Conservation (phyloP, 208 protist species). For the Leishmania aethiopica region DNA sequence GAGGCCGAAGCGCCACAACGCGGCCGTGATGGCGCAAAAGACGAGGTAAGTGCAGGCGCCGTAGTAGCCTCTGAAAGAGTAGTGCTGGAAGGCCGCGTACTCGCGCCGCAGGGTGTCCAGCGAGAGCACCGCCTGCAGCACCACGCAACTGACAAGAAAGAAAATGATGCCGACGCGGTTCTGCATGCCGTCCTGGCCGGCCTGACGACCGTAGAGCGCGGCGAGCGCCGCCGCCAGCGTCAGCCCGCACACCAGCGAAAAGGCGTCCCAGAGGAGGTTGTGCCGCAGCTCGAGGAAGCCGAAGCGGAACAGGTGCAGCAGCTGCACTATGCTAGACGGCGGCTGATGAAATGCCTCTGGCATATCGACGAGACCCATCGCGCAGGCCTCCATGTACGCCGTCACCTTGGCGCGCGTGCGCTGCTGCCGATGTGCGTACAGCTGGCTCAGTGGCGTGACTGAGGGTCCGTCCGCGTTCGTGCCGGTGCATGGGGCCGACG, state of each 20-base stretch:
- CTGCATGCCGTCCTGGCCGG: constrained; percentile 56
- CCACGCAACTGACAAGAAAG: constrained; percentile 59
- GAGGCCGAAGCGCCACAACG: constrained; percentile 44
- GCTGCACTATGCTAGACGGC: constrained; percentile 37
- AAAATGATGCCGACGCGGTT: constrained; percentile 75
- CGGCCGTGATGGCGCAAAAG: constrained; percentile 38
- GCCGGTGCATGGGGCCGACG: neutral
- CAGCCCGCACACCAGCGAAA: constrained; percentile 29
- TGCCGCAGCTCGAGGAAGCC: constrained; percentile 46
- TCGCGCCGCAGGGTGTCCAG: constrained; percentile 47
- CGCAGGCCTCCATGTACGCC: constrained; percentile 52
- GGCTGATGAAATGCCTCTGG: constrained; percentile 28
- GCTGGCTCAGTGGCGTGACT: constrained; percentile 21
- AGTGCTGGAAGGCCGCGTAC: constrained; percentile 54
- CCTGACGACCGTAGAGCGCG: constrained; percentile 60
- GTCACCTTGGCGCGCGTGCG: constrained; percentile 34
- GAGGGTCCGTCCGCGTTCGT: constrained; percentile 12
- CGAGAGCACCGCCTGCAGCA: constrained; percentile 60
- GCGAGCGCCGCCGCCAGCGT: constrained; percentile 40
- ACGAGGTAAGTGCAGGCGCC: constrained; percentile 45
- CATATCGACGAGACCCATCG: constrained; percentile 36
- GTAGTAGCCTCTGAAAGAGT: constrained; percentile 63
- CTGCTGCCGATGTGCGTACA: constrained; percentile 16
- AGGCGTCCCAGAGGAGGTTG: constrained; percentile 28
- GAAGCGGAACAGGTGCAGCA: constrained; percentile 60